Conservation (phyloP, 306 rosid species). For the Castanopsis chinensis region DNA sequence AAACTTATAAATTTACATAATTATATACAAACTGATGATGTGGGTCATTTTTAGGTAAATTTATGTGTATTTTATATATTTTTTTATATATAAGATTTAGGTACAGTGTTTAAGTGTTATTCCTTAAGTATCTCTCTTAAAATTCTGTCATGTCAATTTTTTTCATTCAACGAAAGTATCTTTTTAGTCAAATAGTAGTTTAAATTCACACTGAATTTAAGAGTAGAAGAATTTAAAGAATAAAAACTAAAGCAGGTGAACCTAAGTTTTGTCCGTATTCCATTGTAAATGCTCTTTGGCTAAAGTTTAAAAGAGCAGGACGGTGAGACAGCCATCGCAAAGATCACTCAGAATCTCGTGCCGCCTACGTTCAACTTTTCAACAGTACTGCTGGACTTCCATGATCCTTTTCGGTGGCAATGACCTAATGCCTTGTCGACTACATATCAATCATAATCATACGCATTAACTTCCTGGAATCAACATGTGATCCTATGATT, state of each 20-base stretch:
- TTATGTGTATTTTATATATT: too few species aligned
- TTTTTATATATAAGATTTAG: too few species aligned
- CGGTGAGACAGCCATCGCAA: background rate
- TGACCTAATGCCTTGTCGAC: conserved; percentile 17
- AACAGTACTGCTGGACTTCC: background rate
- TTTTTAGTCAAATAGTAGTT: too few species aligned
- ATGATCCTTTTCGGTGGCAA: conserved; percentile 5
- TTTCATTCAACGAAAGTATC: rapidly evolving
- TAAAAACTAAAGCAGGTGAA: background rate
- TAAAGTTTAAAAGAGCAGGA: background rate
- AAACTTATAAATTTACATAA: too few species aligned
- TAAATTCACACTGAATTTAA: too few species aligned
- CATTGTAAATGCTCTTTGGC: background rate
- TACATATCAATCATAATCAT: conserved; percentile 24
- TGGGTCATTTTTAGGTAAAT: too few species aligned
- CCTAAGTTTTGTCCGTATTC: background rate
- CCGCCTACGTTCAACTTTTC: conserved; percentile 5
- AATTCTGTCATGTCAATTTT: rapidly evolving
- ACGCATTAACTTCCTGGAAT: conserved; percentile 3
- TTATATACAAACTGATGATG: too few species aligned
- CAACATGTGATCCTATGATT: background rate
- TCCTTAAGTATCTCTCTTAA: too few species aligned
- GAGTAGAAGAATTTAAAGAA: rapidly evolving
- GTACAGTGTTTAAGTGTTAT: rapidly evolving
- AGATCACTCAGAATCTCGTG: background rate